Evolutionary conservation across 441 rosid species (phyloP), one percentile per base, ranked within the genome.

Genomic region (Oxalis stricta): DNA sequence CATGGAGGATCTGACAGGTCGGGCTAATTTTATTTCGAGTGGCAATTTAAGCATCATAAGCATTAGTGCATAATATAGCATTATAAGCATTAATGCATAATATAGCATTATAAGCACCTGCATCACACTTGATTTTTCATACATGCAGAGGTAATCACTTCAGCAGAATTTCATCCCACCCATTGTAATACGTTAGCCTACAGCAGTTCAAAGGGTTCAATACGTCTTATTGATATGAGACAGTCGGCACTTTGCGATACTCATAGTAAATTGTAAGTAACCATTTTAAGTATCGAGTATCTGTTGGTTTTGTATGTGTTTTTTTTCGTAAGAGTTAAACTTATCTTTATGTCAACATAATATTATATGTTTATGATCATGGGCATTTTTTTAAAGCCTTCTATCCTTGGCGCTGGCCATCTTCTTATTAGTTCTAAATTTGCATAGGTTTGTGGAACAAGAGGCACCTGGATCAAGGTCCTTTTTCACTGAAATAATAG

Each of bases 1-100:
- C 64, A 89, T 89, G 94, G 98, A 89, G 73, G 96, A 89, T 68
- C 77, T 89, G 53, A 89, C 96, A 38, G 96, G 98, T 83, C 58
- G 60, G 64, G 38, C 36, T 44, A 32, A 51, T 40, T 15, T 17
- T 46, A 18, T 39, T 22, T 40, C 40, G 11, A 20, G 18, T 21
- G 36, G 29, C 26, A 49, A 40, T 38, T 3, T n/a, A n/a, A n/a
- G n/a, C n/a, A n/a, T n/a, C n/a, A n/a, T n/a, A 1, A 17, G 10
- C 33, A 38, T 23, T 48, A 6, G 31, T 26, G 10, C 10, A 23
- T 3, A 3, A n/a, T n/a, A n/a, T n/a, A n/a, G n/a, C n/a, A n/a
- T 26, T 26, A 26, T 6, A 11, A 26, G 31, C 2, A 1, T 2
- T 6, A 26, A 26, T 26, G 31, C 8, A 26, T 26, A 26, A 2